These are phyloP conservation scores for Torulaspora gathmanii DNA, from an alignment of 805 yeast genomes.

Conservation along the genomic window DNA sequence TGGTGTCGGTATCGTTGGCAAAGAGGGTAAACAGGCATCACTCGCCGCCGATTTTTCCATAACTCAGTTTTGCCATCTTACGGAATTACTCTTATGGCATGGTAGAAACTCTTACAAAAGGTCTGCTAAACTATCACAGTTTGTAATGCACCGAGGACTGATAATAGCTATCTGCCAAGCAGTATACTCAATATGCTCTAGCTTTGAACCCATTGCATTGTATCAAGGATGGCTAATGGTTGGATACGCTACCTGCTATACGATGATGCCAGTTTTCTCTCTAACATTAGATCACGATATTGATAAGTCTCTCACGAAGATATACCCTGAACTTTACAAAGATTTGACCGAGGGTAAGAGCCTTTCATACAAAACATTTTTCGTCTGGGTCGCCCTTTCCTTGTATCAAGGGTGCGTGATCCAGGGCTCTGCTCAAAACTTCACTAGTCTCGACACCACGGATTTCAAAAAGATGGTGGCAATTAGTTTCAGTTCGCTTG, in stretches of 20 bases:
- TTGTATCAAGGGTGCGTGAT: constrained; percentile 86
- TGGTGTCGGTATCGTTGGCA: constrained; percentile 98
- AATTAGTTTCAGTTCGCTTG: constrained; percentile 70
- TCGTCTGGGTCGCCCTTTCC: constrained; percentile 85
- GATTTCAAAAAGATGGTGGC: constrained; percentile 77
- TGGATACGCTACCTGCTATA: constrained; percentile 93
- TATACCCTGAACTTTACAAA: constrained; percentile 91
- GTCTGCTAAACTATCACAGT: constrained; percentile 91
- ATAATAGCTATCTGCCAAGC: constrained; percentile 94
- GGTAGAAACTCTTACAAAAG: constrained; percentile 96
- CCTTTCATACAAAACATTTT: constrained; percentile 79
- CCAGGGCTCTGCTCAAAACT: constrained; percentile 74
- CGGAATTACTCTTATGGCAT: constrained; percentile 90
- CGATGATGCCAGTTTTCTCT: constrained; percentile 97
- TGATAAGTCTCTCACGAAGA: constrained; percentile 77
- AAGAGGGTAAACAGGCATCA: constrained; percentile 97
- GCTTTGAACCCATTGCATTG: constrained; percentile 89
- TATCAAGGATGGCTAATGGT: constrained; percentile 98
- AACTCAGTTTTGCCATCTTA: constrained; percentile 82
- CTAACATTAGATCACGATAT: constrained; percentile 88
- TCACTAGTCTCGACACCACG: constrained; percentile 54
- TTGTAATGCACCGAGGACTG: constrained; percentile 93
- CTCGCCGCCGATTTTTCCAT: constrained; percentile 95
- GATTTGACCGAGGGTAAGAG: constrained; percentile 87
- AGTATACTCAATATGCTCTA: constrained; percentile 78